Base-by-base conservation (phyloP, 148 eudicot genomes). In the Polygonum maritimum region DNA sequence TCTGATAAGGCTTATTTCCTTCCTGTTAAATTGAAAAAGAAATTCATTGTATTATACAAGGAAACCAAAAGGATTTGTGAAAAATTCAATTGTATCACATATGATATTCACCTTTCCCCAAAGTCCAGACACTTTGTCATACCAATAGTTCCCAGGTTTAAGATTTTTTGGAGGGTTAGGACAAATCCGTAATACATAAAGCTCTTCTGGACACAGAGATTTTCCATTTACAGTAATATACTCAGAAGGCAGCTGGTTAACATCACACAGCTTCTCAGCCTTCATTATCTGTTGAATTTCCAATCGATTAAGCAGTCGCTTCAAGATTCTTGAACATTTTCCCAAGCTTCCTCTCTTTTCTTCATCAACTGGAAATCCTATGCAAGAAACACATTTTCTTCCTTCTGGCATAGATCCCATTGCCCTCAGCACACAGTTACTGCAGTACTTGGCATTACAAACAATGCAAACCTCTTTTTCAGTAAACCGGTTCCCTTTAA, bases 401-500 rank as follows among this genome's bases (percentile, higher is more conserved):
- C 99, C 99, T 85, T 95, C 99, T 16, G 99, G 99, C 99, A 95
- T 95, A 75, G 99, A 95, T 48, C 99, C 99, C 99, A 95, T 95
- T 26, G 99, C 99, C 82, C 93, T 90, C 47, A 95, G 94, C 71
- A 92, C 87, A 79, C 99, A 95, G 74, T 81, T 89, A 76, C 78
- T 81, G 79, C 99, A 95, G 78, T 89, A 95, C 81, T 95, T 95
- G 38, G 99, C 91, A 88, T 87, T 92, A 85, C 99, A 95, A 79
- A 95, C 98, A 74, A 90, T 82, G 74, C 99, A 95, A 26, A 88
- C 88, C 85, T 95, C 99, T 82, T 95, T 95, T 69, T 95, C 99
- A 0, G 97, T 92, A 81, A 95, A 95, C 7, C 99, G 87, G 62
- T 73, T 85, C 75, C 96, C 97, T 85, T 87, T 95, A 35, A 86